phyloP scores from a whole-genome alignment of 163 green algal genomes.

The Prototheca wickerhamii region DNA sequence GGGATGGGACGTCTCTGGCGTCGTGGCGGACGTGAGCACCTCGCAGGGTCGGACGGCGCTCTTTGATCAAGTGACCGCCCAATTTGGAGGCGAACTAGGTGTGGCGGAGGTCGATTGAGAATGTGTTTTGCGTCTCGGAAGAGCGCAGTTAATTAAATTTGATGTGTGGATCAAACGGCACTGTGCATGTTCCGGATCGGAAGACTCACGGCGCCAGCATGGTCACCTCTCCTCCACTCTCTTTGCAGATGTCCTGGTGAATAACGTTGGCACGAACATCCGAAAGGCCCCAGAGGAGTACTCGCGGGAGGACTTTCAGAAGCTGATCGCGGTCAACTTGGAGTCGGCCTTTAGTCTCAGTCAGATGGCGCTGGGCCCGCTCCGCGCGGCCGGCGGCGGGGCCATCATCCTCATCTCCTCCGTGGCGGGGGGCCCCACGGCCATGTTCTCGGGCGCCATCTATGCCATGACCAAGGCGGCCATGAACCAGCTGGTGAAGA shows the following conservation, averaged over 20 bases:
- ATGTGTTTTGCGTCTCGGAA: not conserved
- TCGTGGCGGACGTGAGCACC: constrained; percentile 45
- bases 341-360: constrained; percentile 57
- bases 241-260: constrained; percentile 45
- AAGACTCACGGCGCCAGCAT: not conserved
- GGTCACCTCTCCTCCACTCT: not conserved
- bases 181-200: not conserved
- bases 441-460: constrained; percentile 43
- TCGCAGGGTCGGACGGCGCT: constrained; percentile 32
- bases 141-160: not conserved
- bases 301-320: constrained; percentile 58
- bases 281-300: constrained; percentile 66
- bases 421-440: constrained; percentile 67
- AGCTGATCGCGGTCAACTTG: constrained; percentile 71
- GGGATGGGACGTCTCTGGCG: constrained; percentile 39
- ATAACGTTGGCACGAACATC: constrained; percentile 93
- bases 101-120: not conserved
- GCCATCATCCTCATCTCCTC: constrained; percentile 68
- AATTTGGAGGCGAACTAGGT: constrained; percentile 52
- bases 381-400: constrained; percentile 38
- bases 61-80: constrained; percentile 20
- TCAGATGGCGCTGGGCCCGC: constrained; percentile 46
- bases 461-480: constrained; percentile 32
- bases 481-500: constrained; percentile 86
- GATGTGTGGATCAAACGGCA: too few species aligned